A percentile compares a stretch with the other conserved stretches of the same genome.
These are phyloP conservation scores for Brassica napus DNA, from an alignment of 345 rosid genomes.

Conservation along the genomic window DNA sequence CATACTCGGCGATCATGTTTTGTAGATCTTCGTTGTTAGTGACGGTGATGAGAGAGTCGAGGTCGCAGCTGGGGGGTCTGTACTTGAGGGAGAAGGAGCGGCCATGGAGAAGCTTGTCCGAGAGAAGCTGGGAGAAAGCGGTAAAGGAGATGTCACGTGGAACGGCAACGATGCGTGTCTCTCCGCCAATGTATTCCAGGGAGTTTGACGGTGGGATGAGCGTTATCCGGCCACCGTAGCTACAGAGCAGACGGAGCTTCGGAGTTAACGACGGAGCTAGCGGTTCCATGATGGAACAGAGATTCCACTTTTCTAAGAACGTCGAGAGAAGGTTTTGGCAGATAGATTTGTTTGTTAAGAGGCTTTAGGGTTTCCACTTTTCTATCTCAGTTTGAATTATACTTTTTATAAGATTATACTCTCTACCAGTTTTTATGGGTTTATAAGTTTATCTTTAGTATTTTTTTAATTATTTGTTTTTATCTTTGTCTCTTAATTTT, in stretches of 20 bases:
- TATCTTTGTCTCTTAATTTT: neutral
- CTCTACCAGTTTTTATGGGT: neutral
- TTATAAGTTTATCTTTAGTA: neutral
- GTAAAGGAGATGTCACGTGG: constrained; percentile 8
- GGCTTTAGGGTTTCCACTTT: neutral
- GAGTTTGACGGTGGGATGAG: neutral
- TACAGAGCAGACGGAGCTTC: constrained; percentile 23
- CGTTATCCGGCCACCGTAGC: constrained; percentile 28
- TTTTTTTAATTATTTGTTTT: neutral
- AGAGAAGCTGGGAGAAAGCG: constrained; percentile 13
- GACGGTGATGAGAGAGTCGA: constrained; percentile 33
- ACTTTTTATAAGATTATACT: neutral
- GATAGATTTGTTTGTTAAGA: neutral
- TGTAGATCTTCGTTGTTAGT: constrained; percentile 8
- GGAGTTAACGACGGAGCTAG: neutral
- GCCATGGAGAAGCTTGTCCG: neutral
- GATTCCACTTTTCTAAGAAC: neutral
- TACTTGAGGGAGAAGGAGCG: constrained; percentile 31
- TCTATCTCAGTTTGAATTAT: neutral
- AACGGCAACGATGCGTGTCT: constrained; percentile 7
- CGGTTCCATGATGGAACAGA: constrained; percentile 8
- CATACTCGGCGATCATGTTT: constrained; percentile 29
- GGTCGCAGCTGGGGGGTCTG: constrained; percentile 14
- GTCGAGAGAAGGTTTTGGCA: neutral
- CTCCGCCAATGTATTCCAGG: constrained; percentile 26